A percentile compares a stretch with the other conserved stretches of the same genome.
These are phyloP conservation scores for Penicillium alfredii DNA, from an alignment of 495 filamentous ascomycete species.

Conservation along the genomic window DNA sequence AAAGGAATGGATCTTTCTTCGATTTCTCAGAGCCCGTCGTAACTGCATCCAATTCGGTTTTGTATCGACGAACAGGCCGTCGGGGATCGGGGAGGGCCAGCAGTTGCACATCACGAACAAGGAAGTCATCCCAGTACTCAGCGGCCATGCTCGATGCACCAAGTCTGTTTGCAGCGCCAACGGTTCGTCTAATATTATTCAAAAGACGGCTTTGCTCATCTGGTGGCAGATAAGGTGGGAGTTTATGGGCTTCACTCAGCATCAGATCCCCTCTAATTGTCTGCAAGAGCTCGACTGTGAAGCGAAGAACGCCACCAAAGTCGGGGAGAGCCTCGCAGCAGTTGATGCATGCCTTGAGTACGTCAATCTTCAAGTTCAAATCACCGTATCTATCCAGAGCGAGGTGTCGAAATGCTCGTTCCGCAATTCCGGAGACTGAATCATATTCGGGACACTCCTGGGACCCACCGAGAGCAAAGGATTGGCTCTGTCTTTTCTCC, in stretches of 20 bases:
- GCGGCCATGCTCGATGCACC: slow-evolving; percentile 64
- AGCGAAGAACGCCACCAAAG: slow-evolving; percentile 78
- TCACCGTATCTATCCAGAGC: slow-evolving; percentile 40
- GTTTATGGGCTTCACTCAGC: slow-evolving; percentile 43
- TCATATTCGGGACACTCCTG: slow-evolving; percentile 30
- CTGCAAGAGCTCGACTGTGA: slow-evolving; percentile 75
- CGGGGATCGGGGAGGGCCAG: slow-evolving; percentile 45
- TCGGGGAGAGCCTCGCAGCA: slow-evolving; percentile 92
- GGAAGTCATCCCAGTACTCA: slow-evolving; percentile 95
- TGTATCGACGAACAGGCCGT: slow-evolving; percentile 65
- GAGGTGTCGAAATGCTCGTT: slow-evolving; percentile 38
- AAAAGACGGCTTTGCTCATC: slow-evolving; percentile 81
- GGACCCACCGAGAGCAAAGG: slow-evolving; percentile 7
- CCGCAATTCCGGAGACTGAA: slow-evolving; percentile 37
- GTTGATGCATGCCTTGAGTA: slow-evolving; percentile 78
- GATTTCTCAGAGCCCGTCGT: slow-evolving; percentile 43
- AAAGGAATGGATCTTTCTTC: slow-evolving; percentile 81
- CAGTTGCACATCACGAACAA: slow-evolving; percentile 74
- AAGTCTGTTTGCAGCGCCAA: slow-evolving; percentile 65
- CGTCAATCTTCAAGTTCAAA: slow-evolving; percentile 68
- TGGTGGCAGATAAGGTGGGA: slow-evolving; percentile 58
- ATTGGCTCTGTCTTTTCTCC: slow-evolving; percentile 26
- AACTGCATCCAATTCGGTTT: slow-evolving; percentile 61
- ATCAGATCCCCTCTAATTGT: slow-evolving; percentile 71
- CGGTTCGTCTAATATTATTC: slow-evolving; percentile 78